Evolutionary conservation across 495 filamentous ascomycete species (phyloP), one percentile per base, ranked within the genome.

Genomic region (Tetracladium setigerum): DNA sequence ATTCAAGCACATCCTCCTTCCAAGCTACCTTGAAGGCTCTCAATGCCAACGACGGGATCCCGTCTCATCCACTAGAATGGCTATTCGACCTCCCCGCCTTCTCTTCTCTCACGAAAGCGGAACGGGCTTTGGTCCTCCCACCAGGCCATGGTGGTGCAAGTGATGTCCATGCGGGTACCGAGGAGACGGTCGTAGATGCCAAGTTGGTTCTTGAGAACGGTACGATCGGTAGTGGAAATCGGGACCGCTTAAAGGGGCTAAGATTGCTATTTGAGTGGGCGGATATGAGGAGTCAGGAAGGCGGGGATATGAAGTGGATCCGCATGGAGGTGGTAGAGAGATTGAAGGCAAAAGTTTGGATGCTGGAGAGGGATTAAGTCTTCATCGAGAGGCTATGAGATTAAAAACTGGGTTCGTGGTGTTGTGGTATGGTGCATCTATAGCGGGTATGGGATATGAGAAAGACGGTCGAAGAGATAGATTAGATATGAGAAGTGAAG

Each of bases 181-280:
- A 66, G 41, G 69, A 61, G 32, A 94, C 85, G 7, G 80, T 82
- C 5, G 83, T 95, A 5, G 92, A 98, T 65, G 78, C 79, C 34
- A 72, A 82, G 40, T 67, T 98, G 7, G 76, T 84, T 16, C 67
- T 96, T 18, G 76, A 83, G 48, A 72, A 73, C 18, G 81, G 75
- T 18, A 61, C 61, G n/a, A 64, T 86, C 34, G 68, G 70, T 3
- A 80, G 79, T 35, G 72, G 78, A 35, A 77, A 65, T 54, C 72
- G 79, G 32, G 86, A 92, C 61, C 68, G 79, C 2, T 57, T 96
- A 43, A 75, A 86, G 64, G 86, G 89, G 44, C 65, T 96, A 17
- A 76, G 76, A 46, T 55, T 91, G 9, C 60, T 98, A 38, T 92
- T 95, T 63, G 83, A 83, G 51, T 95, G 89, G 87, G 74, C 81